Conservation (phyloP, 176 grass and related monocot species). For the Oryza meridionalis region DNA sequence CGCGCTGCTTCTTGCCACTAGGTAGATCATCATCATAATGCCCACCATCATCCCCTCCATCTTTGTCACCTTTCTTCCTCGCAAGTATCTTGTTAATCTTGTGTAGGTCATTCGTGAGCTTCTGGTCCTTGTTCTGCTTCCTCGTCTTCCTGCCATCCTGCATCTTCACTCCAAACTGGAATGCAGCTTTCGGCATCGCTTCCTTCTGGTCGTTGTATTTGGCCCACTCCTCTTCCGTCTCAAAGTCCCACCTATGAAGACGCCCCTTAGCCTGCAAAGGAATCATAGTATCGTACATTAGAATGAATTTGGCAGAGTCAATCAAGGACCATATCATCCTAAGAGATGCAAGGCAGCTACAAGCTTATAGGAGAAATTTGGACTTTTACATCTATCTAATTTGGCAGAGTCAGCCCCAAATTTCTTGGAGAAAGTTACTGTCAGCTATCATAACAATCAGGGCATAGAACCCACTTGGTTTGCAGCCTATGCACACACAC, state of each 20-base stretch:
- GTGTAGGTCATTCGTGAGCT: conserved; percentile 89
- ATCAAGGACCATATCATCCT: too few relatives aligned
- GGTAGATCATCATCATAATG: conserved; percentile 70
- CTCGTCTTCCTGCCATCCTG: conserved; percentile 92
- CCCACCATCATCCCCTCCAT: conserved; percentile 46
- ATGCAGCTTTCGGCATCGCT: conserved; percentile 96
- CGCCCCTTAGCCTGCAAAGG: conserved; percentile 86
- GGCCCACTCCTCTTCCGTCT: conserved; percentile 98
- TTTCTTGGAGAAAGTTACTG: too few relatives aligned
- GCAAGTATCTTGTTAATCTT: conserved; percentile 97
- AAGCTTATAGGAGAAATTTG: too few relatives aligned
- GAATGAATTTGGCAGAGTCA: neutral
- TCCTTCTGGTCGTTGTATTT: conserved; percentile 95
- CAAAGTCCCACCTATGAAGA: conserved; percentile 99
- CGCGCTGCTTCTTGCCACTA: conserved; percentile 73
- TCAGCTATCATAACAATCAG: too few relatives aligned
- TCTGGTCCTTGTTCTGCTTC: conserved; percentile 99
- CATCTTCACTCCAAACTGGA: conserved; percentile 99
- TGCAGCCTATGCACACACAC: too few relatives aligned
- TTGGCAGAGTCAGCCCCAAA: too few relatives aligned
- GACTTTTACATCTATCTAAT: too few relatives aligned
- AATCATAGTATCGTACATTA: conserved; percentile 14
- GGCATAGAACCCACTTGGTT: too few relatives aligned
- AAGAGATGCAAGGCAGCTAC: too few relatives aligned
- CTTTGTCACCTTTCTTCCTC: conserved; percentile 81